Conservation (phyloP, 2,329 filamentous ascomycete species). For the Harringtonia aguacate region DNA sequence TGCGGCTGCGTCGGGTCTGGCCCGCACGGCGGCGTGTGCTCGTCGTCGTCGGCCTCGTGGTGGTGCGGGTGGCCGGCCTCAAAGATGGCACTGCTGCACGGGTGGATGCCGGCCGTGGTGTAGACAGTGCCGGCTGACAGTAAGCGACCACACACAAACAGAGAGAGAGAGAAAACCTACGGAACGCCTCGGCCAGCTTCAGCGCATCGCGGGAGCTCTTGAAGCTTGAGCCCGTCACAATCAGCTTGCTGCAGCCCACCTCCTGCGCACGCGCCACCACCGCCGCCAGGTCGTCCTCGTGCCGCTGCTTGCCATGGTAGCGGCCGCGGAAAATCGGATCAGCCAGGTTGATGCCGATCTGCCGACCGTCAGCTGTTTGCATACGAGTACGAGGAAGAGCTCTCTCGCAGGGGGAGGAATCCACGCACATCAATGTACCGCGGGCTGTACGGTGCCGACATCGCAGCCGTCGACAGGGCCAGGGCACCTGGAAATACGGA, state of each 20-base stretch:
- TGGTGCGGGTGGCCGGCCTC: slow-evolving; percentile 38
- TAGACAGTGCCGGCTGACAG: slow-evolving; percentile 66
- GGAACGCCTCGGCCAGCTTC: slow-evolving; percentile 60
- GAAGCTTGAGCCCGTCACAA: slow-evolving; percentile 87
- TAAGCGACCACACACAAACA: background rate
- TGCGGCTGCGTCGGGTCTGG: slow-evolving; percentile 34
- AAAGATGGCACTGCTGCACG: slow-evolving; percentile 76
- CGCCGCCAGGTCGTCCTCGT: slow-evolving; percentile 62
- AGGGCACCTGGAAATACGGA: slow-evolving; percentile 1
- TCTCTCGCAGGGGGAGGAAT: background rate
- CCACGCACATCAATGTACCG: slow-evolving; percentile 51
- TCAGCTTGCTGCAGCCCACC: slow-evolving; percentile 77
- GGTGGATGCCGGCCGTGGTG: slow-evolving; percentile 87
- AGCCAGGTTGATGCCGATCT: slow-evolving; percentile 91
- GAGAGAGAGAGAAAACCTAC: slow-evolving; percentile 35
- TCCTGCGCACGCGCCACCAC: slow-evolving; percentile 70
- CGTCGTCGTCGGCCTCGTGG: slow-evolving; percentile 29
- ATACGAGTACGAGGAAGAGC: background rate
- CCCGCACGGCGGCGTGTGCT: slow-evolving; percentile 42
- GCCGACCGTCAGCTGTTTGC: slow-evolving; percentile 10
- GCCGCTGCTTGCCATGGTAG: slow-evolving; percentile 69
- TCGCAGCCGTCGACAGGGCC: slow-evolving; percentile 11
- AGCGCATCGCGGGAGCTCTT: slow-evolving; percentile 66
- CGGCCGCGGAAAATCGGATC: slow-evolving; percentile 81
- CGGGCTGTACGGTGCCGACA: slow-evolving; percentile 19